A percentile compares a stretch with the other conserved stretches of the same genome.
phyloP scores from a whole-genome alignment of 768 basidiomycete genomes.

The Lactarius tabidus region DNA sequence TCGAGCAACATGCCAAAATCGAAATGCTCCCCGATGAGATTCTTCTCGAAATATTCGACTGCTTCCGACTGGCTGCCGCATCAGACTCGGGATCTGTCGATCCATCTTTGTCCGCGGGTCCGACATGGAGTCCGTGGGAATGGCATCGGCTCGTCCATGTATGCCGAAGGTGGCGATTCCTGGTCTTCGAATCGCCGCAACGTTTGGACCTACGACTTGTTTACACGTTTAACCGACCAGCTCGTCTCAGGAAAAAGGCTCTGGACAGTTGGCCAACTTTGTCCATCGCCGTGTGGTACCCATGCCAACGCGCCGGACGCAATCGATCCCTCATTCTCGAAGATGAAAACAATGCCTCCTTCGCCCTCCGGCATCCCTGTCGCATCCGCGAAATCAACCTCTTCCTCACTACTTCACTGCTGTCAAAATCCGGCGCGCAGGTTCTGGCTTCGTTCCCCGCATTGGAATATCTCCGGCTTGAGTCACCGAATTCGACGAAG shows the following conservation, averaged over 20 bases:
- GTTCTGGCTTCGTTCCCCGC: neutral
- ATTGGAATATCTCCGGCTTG: conserved; percentile 2
- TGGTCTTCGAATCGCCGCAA: neutral
- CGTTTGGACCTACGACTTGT: neutral
- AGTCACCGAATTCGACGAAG: neutral
- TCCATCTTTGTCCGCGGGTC: neutral
- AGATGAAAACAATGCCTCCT: neutral
- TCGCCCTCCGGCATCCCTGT: neutral
- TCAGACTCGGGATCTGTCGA: neutral
- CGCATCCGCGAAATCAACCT: conserved; percentile 11
- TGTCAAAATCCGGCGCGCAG: neutral
- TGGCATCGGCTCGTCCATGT: neutral
- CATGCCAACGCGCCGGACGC: neutral
- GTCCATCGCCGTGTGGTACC: conserved; percentile 13
- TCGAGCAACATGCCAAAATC: neutral
- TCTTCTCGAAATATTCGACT: neutral
- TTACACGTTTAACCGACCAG: neutral
- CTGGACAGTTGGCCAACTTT: conserved; percentile 1
- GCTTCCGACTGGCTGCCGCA: neutral
- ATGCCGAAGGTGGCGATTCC: neutral
- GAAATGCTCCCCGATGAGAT: neutral
- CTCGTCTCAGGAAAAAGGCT: neutral
- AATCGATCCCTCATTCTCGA: neutral
- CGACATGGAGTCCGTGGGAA: neutral
- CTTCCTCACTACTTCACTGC: neutral